Percentiles rank a stretch among this genome's conserved stretches.
Evolutionary conservation across 139 green algal genomes (phyloP).

Genomic region (Astrephomene gubernaculifera): DNA sequence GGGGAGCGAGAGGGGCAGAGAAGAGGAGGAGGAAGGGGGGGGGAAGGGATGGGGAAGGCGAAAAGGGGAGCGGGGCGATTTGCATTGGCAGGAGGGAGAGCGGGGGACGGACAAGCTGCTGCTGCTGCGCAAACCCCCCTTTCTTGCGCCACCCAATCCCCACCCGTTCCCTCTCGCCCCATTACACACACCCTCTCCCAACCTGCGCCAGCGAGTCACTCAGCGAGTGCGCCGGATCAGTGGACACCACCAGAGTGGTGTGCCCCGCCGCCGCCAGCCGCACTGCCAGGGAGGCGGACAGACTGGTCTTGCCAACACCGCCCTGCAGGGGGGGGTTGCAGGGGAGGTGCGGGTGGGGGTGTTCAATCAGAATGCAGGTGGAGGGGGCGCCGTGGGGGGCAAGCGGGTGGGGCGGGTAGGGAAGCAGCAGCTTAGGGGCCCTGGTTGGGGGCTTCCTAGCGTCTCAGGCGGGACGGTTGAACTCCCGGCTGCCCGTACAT

Average conservation of each 20-base stretch:
- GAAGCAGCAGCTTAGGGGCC: no score
- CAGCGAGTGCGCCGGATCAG: constrained; percentile 97
- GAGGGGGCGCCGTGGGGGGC: no score
- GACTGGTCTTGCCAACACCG: constrained; percentile 97
- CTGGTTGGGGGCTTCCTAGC: no score
- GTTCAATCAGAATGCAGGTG: neutral
- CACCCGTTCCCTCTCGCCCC: neutral
- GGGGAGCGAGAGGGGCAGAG: neutral
- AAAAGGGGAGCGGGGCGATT: no score
- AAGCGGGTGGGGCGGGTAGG: no score
- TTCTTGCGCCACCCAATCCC: neutral
- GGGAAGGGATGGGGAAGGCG: no score
- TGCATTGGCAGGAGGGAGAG: no score
- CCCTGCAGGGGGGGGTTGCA: constrained; percentile 72
- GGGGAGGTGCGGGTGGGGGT: neutral
- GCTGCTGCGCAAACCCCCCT: neutral
- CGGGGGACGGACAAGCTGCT: no score
- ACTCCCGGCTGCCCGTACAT: no score
- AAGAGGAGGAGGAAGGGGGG: neutral
- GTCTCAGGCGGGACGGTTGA: no score
- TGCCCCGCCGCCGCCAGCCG: constrained; percentile 90
- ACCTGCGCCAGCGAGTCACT: constrained; percentile 94
- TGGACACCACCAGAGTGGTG: constrained; percentile 95
- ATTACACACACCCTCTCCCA: neutral
- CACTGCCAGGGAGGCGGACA: constrained; percentile 92